Evolutionary conservation across 768 basidiomycete genomes (phyloP).

Genomic region (Cystobasidium onofrii): DNA sequence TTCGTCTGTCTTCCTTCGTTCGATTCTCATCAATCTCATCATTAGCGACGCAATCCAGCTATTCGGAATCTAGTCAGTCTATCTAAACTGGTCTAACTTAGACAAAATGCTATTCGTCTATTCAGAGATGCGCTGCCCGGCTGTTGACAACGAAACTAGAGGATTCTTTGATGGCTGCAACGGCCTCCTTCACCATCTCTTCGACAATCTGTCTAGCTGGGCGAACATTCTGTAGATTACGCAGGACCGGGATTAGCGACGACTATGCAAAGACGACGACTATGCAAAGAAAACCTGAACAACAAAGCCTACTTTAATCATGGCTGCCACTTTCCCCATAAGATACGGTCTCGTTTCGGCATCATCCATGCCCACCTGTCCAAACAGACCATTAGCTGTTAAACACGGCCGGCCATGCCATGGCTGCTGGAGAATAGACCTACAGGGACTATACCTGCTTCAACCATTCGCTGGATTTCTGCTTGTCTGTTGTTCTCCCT

Average conservation of each 20-base stretch:
- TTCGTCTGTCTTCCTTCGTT: too few species aligned
- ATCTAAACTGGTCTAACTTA: too few species aligned
- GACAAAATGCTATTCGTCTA: too few species aligned
- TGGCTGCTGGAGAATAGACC: background rate
- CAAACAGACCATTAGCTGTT: background rate
- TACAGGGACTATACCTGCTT: constrained; percentile 71
- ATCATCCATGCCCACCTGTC: constrained; percentile 11
- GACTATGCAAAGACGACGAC: background rate
- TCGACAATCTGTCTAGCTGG: constrained; percentile 79
- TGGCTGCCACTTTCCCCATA: constrained; percentile 69
- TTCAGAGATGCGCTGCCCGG: background rate
- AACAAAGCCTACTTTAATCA: constrained; percentile 46
- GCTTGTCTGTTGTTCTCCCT: constrained; percentile 69
- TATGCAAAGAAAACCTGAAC: too few species aligned
- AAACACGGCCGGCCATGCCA: background rate
- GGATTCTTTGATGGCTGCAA: constrained; percentile 39
- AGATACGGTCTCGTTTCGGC: constrained; percentile 60
- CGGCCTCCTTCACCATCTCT: constrained; percentile 68
- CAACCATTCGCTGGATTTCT: constrained; percentile 73
- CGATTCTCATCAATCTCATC: too few species aligned
- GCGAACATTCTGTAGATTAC: constrained; percentile 54
- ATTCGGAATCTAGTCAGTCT: too few species aligned
- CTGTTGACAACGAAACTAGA: background rate
- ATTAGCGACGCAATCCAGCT: too few species aligned
- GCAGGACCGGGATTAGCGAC: constrained; percentile 15